phyloP scores from a whole-genome alignment of 768 basidiomycete species.

The Chlorophyllum brunneum region DNA sequence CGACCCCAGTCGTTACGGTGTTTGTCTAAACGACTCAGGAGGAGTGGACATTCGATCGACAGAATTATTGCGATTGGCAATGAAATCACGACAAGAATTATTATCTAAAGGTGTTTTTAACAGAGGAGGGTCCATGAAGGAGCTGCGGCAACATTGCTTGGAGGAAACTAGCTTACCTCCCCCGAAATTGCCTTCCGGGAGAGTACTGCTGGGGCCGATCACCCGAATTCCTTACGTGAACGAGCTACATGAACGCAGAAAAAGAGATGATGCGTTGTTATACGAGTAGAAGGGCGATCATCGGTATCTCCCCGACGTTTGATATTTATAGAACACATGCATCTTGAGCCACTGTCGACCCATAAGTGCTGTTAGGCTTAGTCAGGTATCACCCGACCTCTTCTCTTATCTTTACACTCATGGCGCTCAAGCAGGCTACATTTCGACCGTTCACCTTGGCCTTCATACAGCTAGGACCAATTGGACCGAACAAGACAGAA shows the following conservation, averaged over 20 bases:
- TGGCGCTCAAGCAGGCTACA: constrained; percentile 1
- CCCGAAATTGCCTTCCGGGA: constrained; percentile 20
- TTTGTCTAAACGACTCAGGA: constrained; percentile 17
- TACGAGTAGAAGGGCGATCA: not conserved
- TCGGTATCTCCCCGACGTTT: too few species aligned
- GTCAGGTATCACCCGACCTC: not conserved
- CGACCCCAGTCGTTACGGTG: constrained; percentile 23
- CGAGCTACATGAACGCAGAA: constrained; percentile 19
- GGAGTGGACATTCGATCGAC: constrained; percentile 20
- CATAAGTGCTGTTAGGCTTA: not conserved
- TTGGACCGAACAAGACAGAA: constrained; percentile 64
- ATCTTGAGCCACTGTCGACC: not conserved
- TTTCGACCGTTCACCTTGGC: constrained; percentile 82
- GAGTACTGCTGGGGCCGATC: constrained; percentile 20
- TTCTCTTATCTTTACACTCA: not conserved
- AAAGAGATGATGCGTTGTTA: constrained; percentile 16
- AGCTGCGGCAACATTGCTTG: constrained; percentile 18
- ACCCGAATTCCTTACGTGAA: constrained; percentile 17
- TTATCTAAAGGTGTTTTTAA: constrained; percentile 19
- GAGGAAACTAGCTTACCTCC: constrained; percentile 22
- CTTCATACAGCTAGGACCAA: constrained; percentile 82
- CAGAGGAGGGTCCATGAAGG: constrained; percentile 22
- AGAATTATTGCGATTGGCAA: constrained; percentile 16
- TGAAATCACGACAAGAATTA: constrained; percentile 17
- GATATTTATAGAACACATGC: not conserved